Evolutionary conservation across 73 alveolate genomes (phyloP).

Genomic region (Paramecium caudatum): DNA sequence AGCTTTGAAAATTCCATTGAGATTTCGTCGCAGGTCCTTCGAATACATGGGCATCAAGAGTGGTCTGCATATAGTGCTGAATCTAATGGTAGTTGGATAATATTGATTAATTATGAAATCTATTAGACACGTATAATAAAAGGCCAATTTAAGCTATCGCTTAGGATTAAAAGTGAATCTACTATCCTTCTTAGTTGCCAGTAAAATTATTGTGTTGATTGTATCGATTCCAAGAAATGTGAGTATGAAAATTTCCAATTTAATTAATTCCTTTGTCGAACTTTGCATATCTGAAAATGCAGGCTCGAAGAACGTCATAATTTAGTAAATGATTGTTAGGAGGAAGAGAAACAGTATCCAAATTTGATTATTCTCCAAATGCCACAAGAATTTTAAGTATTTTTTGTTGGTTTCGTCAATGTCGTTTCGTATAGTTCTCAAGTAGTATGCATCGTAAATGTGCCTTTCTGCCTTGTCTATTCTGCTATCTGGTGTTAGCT

Average conservation of each 20-base stretch:
- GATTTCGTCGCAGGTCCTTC: conserved; percentile 69
- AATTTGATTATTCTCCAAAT: conserved; percentile 44
- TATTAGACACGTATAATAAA: background rate
- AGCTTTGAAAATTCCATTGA: conserved; percentile 68
- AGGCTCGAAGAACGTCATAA: conserved; percentile 33
- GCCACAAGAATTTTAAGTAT: conserved; percentile 42
- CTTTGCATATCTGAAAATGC: background rate
- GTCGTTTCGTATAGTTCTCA: conserved; percentile 57
- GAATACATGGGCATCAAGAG: conserved; percentile 61
- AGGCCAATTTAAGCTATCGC: background rate
- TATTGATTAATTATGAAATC: background rate
- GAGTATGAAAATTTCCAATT: background rate
- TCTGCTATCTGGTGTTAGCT: background rate
- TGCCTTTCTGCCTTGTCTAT: conserved; percentile 47
- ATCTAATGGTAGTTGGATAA: conserved; percentile 42
- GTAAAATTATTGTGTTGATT: background rate
- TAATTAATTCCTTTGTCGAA: background rate
- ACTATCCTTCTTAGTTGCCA: conserved; percentile 18
- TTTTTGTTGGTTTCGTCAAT: conserved; percentile 20
- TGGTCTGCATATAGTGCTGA: conserved; percentile 67
- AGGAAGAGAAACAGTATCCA: conserved; percentile 21
- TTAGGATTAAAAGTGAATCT: conserved; percentile 43
- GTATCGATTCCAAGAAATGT: conserved; percentile 17
- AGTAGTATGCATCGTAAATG: conserved; percentile 64
- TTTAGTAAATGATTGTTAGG: conserved; percentile 8